Evolutionary conservation across 192 early-diverging fungal genomes (phyloP).

Genomic region (Coemansia sp.): DNA sequence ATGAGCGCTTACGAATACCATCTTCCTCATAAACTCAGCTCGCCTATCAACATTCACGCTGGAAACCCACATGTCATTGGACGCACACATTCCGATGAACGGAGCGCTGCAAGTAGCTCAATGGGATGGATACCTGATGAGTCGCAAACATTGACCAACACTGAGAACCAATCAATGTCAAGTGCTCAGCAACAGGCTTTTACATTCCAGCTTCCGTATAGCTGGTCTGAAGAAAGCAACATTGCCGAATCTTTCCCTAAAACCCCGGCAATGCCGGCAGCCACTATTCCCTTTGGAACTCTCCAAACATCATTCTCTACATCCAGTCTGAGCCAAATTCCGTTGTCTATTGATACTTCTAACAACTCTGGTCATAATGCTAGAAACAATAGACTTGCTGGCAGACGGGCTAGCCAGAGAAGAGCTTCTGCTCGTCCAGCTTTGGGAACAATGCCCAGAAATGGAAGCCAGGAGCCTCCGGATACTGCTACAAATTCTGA

Average conservation of each 20-base stretch:
- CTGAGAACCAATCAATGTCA: background rate
- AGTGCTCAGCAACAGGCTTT: background rate
- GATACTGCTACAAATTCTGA: background rate
- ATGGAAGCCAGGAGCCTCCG: background rate
- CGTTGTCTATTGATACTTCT: background rate
- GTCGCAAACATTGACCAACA: background rate
- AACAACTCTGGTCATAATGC: background rate
- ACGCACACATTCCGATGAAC: background rate
- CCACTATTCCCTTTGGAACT: background rate
- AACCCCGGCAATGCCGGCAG: background rate
- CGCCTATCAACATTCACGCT: background rate
- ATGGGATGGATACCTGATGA: background rate
- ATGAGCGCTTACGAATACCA: constrained; percentile 1
- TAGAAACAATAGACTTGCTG: background rate
- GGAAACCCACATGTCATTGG: background rate
- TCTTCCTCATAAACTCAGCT: background rate
- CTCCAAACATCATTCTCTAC: background rate
- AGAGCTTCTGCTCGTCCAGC: background rate
- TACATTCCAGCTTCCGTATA: constrained; percentile 10
- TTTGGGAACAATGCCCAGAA: background rate
- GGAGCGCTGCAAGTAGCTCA: background rate
- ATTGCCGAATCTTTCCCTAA: background rate
- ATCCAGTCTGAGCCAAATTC: background rate
- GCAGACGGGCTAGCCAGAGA: background rate
- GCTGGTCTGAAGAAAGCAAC: constrained; percentile 3